These are phyloP conservation scores for Discostella stelligeroides DNA, from an alignment of 108 stramenopile genomes.

Conservation along the genomic window DNA sequence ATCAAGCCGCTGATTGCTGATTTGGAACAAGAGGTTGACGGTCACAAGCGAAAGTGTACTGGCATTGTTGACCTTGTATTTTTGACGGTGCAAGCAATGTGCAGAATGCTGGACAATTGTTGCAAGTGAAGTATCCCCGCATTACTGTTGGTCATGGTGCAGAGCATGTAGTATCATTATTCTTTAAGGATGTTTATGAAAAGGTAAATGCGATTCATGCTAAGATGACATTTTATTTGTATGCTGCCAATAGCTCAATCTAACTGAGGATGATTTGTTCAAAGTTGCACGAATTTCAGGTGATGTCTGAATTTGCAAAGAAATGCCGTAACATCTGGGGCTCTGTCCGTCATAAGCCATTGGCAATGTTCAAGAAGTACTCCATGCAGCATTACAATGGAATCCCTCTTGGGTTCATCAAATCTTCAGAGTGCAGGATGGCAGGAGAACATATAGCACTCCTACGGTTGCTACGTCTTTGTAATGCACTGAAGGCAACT, in stretches of 20 bases:
- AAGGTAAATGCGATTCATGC: neutral
- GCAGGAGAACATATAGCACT: too few species aligned
- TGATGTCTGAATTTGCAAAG: neutral
- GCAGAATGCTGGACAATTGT: slow-evolving; percentile 12
- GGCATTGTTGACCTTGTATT: slow-evolving; percentile 19
- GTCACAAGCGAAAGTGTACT: neutral
- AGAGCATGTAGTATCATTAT: too few species aligned
- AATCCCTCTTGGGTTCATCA: slow-evolving; percentile 4
- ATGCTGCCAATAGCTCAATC: neutral
- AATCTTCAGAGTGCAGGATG: slow-evolving; percentile 20
- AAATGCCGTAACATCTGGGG: slow-evolving; percentile 13
- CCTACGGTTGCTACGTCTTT: slow-evolving; percentile 7
- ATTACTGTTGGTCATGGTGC: too few species aligned
- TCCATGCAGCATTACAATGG: slow-evolving; percentile 8
- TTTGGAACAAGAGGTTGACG: neutral
- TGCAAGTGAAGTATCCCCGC: neutral
- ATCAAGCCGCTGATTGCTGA: neutral
- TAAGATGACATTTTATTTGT: neutral
- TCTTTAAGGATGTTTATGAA: too few species aligned
- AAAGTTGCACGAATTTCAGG: neutral
- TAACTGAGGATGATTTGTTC: neutral
- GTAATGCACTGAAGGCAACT: neutral
- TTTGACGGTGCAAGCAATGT: too few species aligned
- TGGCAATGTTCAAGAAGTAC: slow-evolving; percentile 6
- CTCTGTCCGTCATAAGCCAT: slow-evolving; percentile 13